Percentiles rank a stretch among this genome's conserved stretches.
These are phyloP conservation scores for Vachellia collinsii DNA, from an alignment of 306 rosid species.

Conservation along the genomic window DNA sequence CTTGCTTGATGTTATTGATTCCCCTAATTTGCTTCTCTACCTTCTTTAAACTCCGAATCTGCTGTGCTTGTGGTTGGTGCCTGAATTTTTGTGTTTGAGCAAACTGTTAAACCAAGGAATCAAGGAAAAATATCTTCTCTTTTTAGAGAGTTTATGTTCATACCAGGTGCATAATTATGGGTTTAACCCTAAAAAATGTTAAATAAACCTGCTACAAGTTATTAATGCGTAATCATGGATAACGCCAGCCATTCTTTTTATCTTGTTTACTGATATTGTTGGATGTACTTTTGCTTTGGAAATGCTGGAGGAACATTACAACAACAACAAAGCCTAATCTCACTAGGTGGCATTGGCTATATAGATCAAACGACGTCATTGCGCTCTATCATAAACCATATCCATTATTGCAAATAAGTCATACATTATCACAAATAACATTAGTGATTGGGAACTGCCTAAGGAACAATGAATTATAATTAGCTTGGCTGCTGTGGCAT, in stretches of 20 bases:
- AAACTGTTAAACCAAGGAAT: background rate
- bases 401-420: no score
- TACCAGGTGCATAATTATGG: background rate
- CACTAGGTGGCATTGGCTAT: no score
- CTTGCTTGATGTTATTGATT: background rate
- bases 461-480: background rate
- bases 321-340: no score
- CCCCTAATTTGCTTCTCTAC: background rate
- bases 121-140: background rate
- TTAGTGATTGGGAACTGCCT: background rate
- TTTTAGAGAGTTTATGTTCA: background rate
- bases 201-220: background rate
- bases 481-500: background rate
- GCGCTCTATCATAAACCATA: no score
- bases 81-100: background rate
- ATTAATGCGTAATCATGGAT: background rate
- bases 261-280: background rate
- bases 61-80: background rate
- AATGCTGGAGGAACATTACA: background rate
- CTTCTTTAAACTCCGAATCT: constrained; percentile 4
- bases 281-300: background rate
- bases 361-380: no score
- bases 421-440: background rate
- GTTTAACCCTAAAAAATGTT: background rate
- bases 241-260: background rate